A percentile compares a stretch with the other conserved stretches of the same genome.
Conservation (phyloP, 129 eudicot genomes). For the Flaveria brownii region DNA sequence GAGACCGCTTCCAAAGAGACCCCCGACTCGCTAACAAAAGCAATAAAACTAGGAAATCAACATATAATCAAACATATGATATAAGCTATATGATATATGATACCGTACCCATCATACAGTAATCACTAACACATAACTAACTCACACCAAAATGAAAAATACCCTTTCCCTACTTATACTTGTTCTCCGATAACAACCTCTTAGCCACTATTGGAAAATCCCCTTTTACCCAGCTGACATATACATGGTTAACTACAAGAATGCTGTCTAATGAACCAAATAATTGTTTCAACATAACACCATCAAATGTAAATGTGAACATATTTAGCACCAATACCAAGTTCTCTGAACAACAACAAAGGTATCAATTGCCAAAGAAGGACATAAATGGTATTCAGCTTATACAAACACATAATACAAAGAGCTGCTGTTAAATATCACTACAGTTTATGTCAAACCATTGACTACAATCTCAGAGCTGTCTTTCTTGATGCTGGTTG, state of each 20-base stretch:
- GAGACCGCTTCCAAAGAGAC: no score
- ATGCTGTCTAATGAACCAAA: conserved; percentile 36
- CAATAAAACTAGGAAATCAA: no score
- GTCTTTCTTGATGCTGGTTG: conserved; percentile 1
- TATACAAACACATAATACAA: conserved; percentile 6
- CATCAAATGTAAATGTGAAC: not conserved
- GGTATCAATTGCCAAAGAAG: not conserved
- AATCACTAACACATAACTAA: no score
- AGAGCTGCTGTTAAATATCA: not conserved
- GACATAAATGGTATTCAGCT: conserved; percentile 3
- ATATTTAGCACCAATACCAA: conserved; percentile 15
- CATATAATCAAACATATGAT: no score
- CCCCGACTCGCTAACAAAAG: no score
- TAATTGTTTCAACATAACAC: not conserved
- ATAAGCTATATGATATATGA: no score
- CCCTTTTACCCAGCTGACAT: conserved; percentile 40
- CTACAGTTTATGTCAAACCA: not conserved
- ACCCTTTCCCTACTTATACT: no score
- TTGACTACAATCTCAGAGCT: not conserved
- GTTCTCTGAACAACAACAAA: not conserved
- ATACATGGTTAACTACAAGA: conserved; percentile 78
- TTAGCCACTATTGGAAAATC: no score
- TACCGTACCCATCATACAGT: no score
- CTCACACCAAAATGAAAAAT: no score
- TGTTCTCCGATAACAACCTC: no score